These are phyloP conservation scores for Calonectria montana DNA, from an alignment of 2,329 filamentous ascomycete species.

Conservation along the genomic window DNA sequence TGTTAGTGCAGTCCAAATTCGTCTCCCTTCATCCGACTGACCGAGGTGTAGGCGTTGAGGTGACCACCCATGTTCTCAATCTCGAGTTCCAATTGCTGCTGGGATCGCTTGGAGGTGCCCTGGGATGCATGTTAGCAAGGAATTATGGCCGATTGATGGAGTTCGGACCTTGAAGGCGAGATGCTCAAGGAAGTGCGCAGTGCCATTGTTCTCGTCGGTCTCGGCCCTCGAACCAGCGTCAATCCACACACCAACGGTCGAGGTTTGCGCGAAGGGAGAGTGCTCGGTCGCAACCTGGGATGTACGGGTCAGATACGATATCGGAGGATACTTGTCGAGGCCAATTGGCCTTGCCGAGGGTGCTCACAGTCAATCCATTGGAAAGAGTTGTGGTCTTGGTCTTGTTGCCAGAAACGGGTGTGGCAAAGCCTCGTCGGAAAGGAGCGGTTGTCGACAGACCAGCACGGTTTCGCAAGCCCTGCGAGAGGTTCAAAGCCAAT, in stretches of 20 bases:
- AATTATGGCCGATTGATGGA: conserved; percentile 33
- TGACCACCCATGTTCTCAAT: conserved; percentile 99
- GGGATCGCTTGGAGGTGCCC: conserved; percentile 94
- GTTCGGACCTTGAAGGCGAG: conserved; percentile 94
- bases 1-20: conserved; percentile 40
- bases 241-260: conserved; percentile 98
- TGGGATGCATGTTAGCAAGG: conserved; percentile 49
- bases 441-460: conserved; percentile 82
- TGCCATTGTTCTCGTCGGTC: conserved; percentile 98
- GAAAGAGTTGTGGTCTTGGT: conserved; percentile 96
- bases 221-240: conserved; percentile 98
- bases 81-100: conserved; percentile 98
- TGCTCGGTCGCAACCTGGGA: conserved; percentile 94
- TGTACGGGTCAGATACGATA: conserved; percentile 39
- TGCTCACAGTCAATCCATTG: conserved; percentile 93
- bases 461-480: conserved; percentile 88
- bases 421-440: conserved; percentile 89
- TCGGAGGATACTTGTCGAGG: conserved; percentile 33
- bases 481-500: conserved; percentile 94
- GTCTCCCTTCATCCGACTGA: conserved; percentile 62
- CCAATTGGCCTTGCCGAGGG: conserved; percentile 53
- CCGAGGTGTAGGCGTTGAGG: conserved; percentile 99
- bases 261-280: conserved; percentile 98
- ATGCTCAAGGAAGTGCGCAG: conserved; percentile 99
- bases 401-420: conserved; percentile 82